Conservation (phyloP, 768 basidiomycete genomes). For the Mycena latifolia region DNA sequence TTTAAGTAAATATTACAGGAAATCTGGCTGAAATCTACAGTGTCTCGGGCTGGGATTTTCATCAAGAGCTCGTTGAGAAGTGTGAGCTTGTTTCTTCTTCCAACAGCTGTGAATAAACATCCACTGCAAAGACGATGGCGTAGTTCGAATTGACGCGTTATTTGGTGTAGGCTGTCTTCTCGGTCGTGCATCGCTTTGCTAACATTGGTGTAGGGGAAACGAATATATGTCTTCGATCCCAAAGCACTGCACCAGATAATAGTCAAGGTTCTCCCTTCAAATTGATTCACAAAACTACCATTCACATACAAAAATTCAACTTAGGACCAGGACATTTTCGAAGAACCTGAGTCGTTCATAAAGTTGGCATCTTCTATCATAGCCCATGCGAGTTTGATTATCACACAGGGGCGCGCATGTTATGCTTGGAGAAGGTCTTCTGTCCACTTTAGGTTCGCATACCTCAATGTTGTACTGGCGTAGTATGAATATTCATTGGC, state of each 20-base stretch:
- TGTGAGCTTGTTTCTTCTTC: too few species aligned
- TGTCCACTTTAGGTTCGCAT: slow-evolving; percentile 35
- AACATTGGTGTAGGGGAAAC: too few species aligned
- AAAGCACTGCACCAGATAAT: too few species aligned
- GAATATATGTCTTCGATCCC: too few species aligned
- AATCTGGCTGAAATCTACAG: too few species aligned
- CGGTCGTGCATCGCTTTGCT: slow-evolving; percentile 51
- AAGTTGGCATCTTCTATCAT: slow-evolving; percentile 36
- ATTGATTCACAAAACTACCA: slow-evolving; percentile 20
- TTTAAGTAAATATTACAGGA: too few species aligned
- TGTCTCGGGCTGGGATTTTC: too few species aligned
- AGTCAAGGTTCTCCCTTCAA: too few species aligned
- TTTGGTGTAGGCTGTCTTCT: slow-evolving; percentile 45
- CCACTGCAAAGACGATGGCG: slow-evolving; percentile 29
- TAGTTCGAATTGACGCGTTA: slow-evolving; percentile 24
- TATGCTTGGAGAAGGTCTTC: slow-evolving; percentile 35
- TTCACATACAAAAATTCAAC: neutral
- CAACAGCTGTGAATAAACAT: too few species aligned
- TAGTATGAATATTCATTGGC: slow-evolving; percentile 38
- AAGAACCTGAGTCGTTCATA: slow-evolving; percentile 42
- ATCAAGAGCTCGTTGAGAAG: too few species aligned
- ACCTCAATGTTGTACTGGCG: too few species aligned
- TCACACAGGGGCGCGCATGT: slow-evolving; percentile 15
- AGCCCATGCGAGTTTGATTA: neutral
- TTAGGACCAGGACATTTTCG: slow-evolving; percentile 49